Evolutionary conservation across 441 rosid species (phyloP).

Genomic region (Populus hybrid): DNA sequence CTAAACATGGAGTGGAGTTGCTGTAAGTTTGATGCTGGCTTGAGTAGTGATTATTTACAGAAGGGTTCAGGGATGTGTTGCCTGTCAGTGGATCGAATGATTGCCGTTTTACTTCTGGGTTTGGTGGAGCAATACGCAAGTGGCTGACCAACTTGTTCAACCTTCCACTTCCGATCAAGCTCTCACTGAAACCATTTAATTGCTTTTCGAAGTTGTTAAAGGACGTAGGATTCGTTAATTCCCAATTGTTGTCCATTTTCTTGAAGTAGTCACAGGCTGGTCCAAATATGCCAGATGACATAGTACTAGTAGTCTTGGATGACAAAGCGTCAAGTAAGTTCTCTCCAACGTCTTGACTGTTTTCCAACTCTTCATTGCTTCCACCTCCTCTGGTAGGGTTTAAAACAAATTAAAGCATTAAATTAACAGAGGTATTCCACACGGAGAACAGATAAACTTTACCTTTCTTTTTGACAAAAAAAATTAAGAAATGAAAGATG

Average conservation of each 20-base stretch:
- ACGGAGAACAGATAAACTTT: background rate
- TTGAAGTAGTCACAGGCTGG: slow-evolving; percentile 47
- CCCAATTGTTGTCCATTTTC: slow-evolving; percentile 49
- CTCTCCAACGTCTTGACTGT: slow-evolving; percentile 34
- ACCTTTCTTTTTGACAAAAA: background rate
- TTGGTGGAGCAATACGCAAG: slow-evolving; percentile 79
- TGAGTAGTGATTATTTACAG: background rate
- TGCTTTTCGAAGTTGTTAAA: slow-evolving; percentile 28
- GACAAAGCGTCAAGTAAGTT: slow-evolving; percentile 42
- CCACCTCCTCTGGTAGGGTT: slow-evolving; percentile 34
- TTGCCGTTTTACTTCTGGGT: slow-evolving; percentile 34
- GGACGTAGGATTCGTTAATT: slow-evolving; percentile 32
- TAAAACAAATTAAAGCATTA: background rate
- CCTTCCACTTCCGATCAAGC: slow-evolving; percentile 26
- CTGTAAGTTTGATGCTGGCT: slow-evolving; percentile 19
- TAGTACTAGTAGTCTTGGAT: slow-evolving; percentile 31
- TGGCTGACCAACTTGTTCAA: slow-evolving; percentile 50
- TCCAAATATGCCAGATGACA: slow-evolving; percentile 41
- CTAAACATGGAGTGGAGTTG: slow-evolving; percentile 6
- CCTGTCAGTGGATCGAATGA: slow-evolving; percentile 33
- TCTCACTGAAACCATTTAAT: slow-evolving; percentile 16
- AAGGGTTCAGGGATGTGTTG: slow-evolving; percentile 19
- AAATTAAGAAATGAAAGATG: background rate
- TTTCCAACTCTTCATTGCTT: slow-evolving; percentile 38
- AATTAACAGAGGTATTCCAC: background rate